Evolutionary conservation across 2,329 filamentous ascomycete genomes (phyloP).

Genomic region (Teratosphaeria nubilosa): DNA sequence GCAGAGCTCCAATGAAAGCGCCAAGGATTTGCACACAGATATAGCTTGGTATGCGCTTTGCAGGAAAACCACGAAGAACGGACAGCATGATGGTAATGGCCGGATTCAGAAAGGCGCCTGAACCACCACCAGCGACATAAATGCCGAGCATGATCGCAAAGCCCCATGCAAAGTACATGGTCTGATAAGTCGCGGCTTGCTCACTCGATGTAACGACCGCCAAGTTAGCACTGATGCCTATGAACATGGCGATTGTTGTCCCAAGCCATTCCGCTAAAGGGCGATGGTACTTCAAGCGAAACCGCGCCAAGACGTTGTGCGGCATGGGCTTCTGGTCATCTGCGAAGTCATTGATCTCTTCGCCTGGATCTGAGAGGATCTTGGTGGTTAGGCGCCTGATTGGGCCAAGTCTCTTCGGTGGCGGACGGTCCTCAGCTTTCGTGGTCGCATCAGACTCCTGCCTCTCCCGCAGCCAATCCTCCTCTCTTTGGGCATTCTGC

Average conservation of each 20-base stretch:
- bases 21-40: slow-evolving; percentile 44
- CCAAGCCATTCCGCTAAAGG: slow-evolving; percentile 49
- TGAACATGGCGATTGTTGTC: slow-evolving; percentile 25
- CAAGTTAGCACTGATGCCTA: slow-evolving; percentile 19
- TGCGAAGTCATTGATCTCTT: neutral
- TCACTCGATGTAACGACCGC: slow-evolving; percentile 32
- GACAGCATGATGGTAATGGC: slow-evolving; percentile 34
- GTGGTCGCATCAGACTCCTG: neutral
- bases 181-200: slow-evolving; percentile 9
- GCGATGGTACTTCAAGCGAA: neutral
- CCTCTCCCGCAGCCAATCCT: neutral
- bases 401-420: neutral
- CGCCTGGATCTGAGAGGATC: neutral
- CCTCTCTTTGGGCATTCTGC: neutral
- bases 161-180: slow-evolving; percentile 37
- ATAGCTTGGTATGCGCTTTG: slow-evolving; percentile 41
- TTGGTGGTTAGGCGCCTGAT: neutral
- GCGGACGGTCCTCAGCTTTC: neutral
- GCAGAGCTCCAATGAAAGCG: slow-evolving; percentile 39
- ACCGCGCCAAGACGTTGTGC: neutral
- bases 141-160: slow-evolving; percentile 43
- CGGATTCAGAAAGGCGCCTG: slow-evolving; percentile 30
- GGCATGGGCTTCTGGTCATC: neutral
- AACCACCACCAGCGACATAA: slow-evolving; percentile 19
- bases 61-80: slow-evolving; percentile 44